These are phyloP conservation scores for Tricholoma matsutake DNA, from an alignment of 768 basidiomycete species.

Conservation along the genomic window DNA sequence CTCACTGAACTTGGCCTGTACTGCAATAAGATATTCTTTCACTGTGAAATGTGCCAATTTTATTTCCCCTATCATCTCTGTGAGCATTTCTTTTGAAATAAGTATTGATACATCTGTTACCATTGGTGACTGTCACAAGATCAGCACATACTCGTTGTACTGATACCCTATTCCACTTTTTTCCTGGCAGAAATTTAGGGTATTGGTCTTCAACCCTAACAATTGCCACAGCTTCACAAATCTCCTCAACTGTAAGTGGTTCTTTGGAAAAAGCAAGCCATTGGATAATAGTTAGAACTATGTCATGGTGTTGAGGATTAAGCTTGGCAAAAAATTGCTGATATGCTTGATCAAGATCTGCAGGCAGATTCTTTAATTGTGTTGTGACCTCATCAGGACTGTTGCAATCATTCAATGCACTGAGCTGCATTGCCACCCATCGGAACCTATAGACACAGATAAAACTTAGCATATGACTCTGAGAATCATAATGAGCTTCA, in stretches of 20 bases:
- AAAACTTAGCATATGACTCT: neutral
- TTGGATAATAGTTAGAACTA: too few relatives aligned
- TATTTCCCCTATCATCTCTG: neutral
- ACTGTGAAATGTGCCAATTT: too few relatives aligned
- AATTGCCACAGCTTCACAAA: neutral
- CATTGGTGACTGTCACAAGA: neutral
- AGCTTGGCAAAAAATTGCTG: too few relatives aligned
- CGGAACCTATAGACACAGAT: neutral
- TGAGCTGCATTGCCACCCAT: neutral
- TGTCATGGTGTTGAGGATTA: too few relatives aligned
- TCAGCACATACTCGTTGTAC: too few relatives aligned
- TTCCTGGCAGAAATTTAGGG: neutral
- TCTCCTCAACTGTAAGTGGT: neutral
- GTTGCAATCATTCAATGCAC: neutral
- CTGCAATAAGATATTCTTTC: neutral
- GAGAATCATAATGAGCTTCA: neutral
- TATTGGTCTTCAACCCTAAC: neutral
- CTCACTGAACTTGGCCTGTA: neutral
- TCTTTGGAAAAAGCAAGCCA: neutral
- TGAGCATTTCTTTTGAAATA: neutral
- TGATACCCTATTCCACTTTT: too few relatives aligned
- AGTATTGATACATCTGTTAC: neutral
- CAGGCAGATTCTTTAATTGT: too few relatives aligned
- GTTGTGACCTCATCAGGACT: neutral
- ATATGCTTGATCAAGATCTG: too few relatives aligned